Evolutionary conservation across 371 early-diverging fungal genomes (phyloP), one percentile per base, ranked within the genome.

Genomic region (Syncephalis plumigaleata): DNA sequence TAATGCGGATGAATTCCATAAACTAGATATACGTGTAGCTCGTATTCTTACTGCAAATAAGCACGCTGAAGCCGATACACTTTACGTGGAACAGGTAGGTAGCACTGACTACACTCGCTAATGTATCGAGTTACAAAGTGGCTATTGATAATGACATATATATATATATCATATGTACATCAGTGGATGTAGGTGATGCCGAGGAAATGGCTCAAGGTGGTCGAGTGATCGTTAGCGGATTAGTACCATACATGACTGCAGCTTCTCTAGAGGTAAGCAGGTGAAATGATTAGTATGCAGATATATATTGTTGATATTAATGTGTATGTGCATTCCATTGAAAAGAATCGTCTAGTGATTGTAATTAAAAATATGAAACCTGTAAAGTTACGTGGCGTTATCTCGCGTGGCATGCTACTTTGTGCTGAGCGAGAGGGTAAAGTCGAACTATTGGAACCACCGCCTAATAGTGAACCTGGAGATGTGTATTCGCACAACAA

Each of bases 161-260:
- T 36, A 18, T 3, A 15, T 1, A 21, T 16, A 15, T 16, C n/a
- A 1, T 1, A 16, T 26, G 18, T 11, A 2, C 9, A 8, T 11
- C 49, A 61, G 79, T 81, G 43, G 79, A 79, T 55, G 49, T 70
- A n/a, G 75, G 77, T 36, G 77, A 79, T 43, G 71, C 59, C 20
- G 50, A 64, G 26, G 61, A 61, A 3, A n/a, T 26, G 1, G 40
- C 48, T 27, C 50, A 56, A 9, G 57, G 55, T 2, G 53, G 55
- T 1, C 76, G 89, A 16, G 77, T 75, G 7, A 77, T 88, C 53
- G 83, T 85, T 7, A 78, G 79, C 51, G 89, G 89, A 0, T 61
- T 88, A 7, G 84, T 79, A 11, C 62, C 60, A 31, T 71, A 61
- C 54, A 68, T 80, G 50, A 47, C 75, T 9, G 58, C 53, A 31